Evolutionary conservation across 2,329 filamentous ascomycete genomes (phyloP), one percentile per base, ranked within the genome.

Genomic region (Botrytis byssoidea): DNA sequence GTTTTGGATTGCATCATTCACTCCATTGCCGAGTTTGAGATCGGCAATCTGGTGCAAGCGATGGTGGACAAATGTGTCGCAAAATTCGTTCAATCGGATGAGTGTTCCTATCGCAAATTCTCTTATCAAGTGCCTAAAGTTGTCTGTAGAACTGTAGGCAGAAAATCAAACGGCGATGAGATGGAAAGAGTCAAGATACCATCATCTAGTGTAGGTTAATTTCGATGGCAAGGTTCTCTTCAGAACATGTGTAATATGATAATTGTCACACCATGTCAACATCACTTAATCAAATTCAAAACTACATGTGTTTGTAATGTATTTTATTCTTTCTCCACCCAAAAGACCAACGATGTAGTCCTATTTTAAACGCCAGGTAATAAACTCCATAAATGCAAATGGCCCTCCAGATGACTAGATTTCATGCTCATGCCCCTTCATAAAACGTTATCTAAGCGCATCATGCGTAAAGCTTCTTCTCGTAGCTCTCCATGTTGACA

Each of bases 401-500:
- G 3, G 3, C 66, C 18, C 18, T 25, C 51, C 66, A 57, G 37
- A 69, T 69, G 66, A 69, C 5, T 18, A 37, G 25, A 22, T 35
- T 14, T 35, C 29, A 72, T 46, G n/a, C 22, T 57, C 67, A 42
- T 59, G 51, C 35, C 59, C 59, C 42, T 32, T 51, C 29, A 60
- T 35, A 46, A 69, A 60, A 35, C 55, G 51, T 71, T 3, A 37
- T 65, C 18, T 48, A 64, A 59, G 40, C 57, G 42, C 20, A 70
- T 74, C 90, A 98, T 80, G 94, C 94, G 85, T 97, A 99, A 78
- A 99, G 92, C 89, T 98, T 99, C 92, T 99, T 99, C 88, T 98
- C 96, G 83, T 97, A 98, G 83, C 93, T 95, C 87, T 98, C 94
- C 88, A 99, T 94, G 86, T 98, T 97, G 75, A 99, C 95, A 82